Evolutionary conservation across 1,284 basidiomycete species (phyloP).

Genomic region (Leccinum pseudoinsigne): DNA sequence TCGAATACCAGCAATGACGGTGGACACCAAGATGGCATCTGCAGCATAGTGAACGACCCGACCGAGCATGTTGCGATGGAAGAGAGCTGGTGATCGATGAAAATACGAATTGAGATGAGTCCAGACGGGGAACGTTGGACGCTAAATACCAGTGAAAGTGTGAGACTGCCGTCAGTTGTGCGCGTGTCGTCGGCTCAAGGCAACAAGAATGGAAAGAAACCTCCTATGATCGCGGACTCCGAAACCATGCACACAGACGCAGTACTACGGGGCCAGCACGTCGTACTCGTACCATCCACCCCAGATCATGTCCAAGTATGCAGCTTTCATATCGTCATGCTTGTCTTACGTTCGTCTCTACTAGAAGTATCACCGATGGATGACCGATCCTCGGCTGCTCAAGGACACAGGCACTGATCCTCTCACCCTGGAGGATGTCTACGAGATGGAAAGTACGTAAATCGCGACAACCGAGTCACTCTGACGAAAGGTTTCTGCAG

Average conservation of each 20-base stretch:
- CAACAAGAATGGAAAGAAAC: conserved; percentile 19
- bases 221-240: conserved; percentile 13
- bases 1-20: conserved; percentile 89
- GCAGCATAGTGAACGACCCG: conserved; percentile 82
- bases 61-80: conserved; percentile 64
- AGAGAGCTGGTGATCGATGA: conserved; percentile 1
- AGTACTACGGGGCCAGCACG: conserved; percentile 59
- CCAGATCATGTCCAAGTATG: conserved; percentile 61
- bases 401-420: conserved; percentile 87
- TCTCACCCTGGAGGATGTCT: conserved; percentile 81
- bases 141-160: not conserved
- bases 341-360: not conserved
- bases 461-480: not conserved
- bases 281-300: conserved; percentile 77
- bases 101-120: conserved; percentile 1
- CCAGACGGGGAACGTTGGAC: not conserved
- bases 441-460: conserved; percentile 86
- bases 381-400: conserved; percentile 76
- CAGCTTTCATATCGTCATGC: not conserved
- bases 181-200: conserved; percentile 6
- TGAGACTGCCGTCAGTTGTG: not conserved
- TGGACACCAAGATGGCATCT: conserved; percentile 87
- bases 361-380: conserved; percentile 91
- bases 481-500: conserved; percentile 39
- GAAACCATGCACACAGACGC: conserved; percentile 15